Base-by-base conservation (phyloP, 192 early-diverging fungal species). In the Backusella parvicylindrica region DNA sequence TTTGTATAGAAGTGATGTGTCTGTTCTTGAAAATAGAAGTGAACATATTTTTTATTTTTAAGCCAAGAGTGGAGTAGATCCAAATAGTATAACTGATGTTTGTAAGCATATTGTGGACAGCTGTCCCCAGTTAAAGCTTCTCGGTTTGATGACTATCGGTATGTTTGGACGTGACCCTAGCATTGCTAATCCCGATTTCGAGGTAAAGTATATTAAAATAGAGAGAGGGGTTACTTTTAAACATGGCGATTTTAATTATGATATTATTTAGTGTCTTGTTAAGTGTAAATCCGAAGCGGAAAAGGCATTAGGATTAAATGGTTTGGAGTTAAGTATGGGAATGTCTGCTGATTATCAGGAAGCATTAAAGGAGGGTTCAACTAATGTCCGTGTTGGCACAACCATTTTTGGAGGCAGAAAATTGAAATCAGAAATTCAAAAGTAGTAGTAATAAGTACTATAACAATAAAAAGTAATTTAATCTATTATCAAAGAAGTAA, bases 71-170 rank as follows among this genome's bases (percentile, higher is more conserved):
- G 97, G 97, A 18, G 86, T 95, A 32, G 69, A 81, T 28, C 86
- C 87, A 2, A 65, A 66, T 11, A 84, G 91, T 26, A 82, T 77
- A 15, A 72, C 88, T 11, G 76, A 68, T 6, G 86, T 96, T 6
- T 91, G 88, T 11, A 82, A 85, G 37, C 86, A 92, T 35, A 91
- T 98, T 28, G 36, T 85, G 1, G 83, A 86, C 1, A 75, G 81
- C 7, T 98, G 96, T 75, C 74, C 84, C 8, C 84, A 89, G 23
- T 83, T 99, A 33, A 73, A 88, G 32, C 79, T 99, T 30, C 77
- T 79, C 6, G 98, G 98, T 16, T 83, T 99, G 63, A 99, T 99
- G 98, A 99, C 98, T 0, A 99, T 99, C 74, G 98, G 98, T 21
- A 92, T 95, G 8, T 85, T 87, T 21, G 88, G 88, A 60, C 73